A percentile compares a stretch with the other conserved stretches of the same genome.
phyloP scores from a whole-genome alignment of 2,329 filamentous ascomycete genomes.

The Niveomyces coronatus region DNA sequence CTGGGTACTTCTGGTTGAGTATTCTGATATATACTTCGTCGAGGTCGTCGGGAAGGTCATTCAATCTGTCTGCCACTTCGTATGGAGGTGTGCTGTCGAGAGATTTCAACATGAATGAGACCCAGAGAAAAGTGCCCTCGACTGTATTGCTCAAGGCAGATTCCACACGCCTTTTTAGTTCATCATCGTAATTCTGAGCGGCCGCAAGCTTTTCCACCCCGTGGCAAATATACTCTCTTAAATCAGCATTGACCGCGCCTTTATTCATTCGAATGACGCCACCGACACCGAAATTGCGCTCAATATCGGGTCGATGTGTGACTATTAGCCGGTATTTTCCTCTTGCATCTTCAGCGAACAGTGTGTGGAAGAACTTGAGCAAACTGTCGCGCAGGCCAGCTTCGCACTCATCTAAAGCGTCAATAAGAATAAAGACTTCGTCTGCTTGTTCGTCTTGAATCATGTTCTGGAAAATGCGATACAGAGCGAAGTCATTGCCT shows the following conservation, averaged over 20 bases:
- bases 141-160: neutral
- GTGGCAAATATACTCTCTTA: too few relatives aligned
- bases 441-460: slow-evolving; percentile 3
- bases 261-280: too few relatives aligned
- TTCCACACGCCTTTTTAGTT: neutral
- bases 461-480: slow-evolving; percentile 9
- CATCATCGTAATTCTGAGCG: neutral
- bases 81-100: neutral
- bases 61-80: slow-evolving; percentile 4
- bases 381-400: slow-evolving; percentile 4
- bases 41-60: slow-evolving; percentile 6
- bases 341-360: neutral
- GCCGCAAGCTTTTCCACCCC: neutral
- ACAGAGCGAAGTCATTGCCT: slow-evolving; percentile 5
- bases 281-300: too few relatives aligned
- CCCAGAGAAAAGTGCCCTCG: slow-evolving; percentile 10
- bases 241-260: too few relatives aligned
- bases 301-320: too few relatives aligned
- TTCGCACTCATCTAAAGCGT: slow-evolving; percentile 11
- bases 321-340: slow-evolving; percentile 9
- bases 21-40: slow-evolving; percentile 6
- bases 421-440: slow-evolving; percentile 10
- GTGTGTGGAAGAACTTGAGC: neutral
- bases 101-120: slow-evolving; percentile 7
- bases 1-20: slow-evolving; percentile 3